Evolutionary conservation across 2,329 filamentous ascomycete species (phyloP), one percentile per base, ranked within the genome.

Genomic region (Neodidymelliopsis sp.): DNA sequence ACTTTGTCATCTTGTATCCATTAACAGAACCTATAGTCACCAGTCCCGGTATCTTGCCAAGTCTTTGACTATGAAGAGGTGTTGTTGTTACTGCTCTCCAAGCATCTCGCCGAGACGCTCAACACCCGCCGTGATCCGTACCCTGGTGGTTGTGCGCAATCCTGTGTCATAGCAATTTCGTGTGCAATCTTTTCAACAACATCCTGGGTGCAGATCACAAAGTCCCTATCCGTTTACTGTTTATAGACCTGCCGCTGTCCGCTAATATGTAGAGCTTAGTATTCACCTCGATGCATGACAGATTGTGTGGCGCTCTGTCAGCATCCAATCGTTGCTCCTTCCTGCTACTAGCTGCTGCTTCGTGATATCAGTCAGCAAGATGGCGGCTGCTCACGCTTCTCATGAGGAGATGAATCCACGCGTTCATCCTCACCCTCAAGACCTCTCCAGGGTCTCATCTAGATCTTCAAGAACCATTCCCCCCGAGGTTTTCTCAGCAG

Each of bases 261-360:
- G 31, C 27, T 35, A n/a, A 35, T 44, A 20, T 35, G 37, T 42
- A 42, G 52, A 38, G 39, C 43, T 52, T 55, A 52, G 30, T 25
- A 37, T 42, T 52, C 43, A 45, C 27, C 18, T 40, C 19, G 15
- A 35, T 44, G 39, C 31, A 34, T 37, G 41, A 46, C 25, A 11
- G 36, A 36, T 33, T 18, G 6, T 40, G 29, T 37, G 22, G 24
- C 24, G 30, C 20, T 20, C 16, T 11, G 5, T 15, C 19, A 30
- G 5, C 19, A 31, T 19, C 30, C 35, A 37, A 31, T 46, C 7
- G 6, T 24, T n/a, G 20, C 36, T 33, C 33, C 9, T 31, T 22
- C 22, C 25, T 40, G 6, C 13, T 10, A 31, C 38, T 53, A 50
- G 41, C 38, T 41, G 20, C 37, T 4, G 22, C 16, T 29, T 18